Evolutionary conservation across 768 basidiomycete species (phyloP), one percentile per base, ranked within the genome.

Genomic region (Phanerochaete sordida): DNA sequence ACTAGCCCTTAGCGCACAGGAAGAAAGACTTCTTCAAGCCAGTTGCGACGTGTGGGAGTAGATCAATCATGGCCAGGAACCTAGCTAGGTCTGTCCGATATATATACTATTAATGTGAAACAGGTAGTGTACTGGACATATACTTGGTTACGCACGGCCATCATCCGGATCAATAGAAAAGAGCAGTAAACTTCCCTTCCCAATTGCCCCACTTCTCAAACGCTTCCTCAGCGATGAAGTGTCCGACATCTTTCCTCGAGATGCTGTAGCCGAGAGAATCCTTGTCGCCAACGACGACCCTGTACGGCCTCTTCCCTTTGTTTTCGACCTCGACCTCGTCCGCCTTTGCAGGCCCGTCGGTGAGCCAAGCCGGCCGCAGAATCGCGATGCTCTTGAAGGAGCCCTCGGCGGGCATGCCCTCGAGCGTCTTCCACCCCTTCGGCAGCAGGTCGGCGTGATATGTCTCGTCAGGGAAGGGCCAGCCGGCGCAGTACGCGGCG

Each of bases 181-280:
- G 73, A 52, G 69, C 75, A 5, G 84, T 72, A 19, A 75, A 66
- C 67, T 83, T 84, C 23, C 81, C 80, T 61, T 76, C 71, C 75
- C 76, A 85, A 54, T 82, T 74, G 7, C 76, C 67, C 88, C 87
- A 86, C 21, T 77, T 67, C 52, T 73, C 72, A 46, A 74, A 39
- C 21, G 79, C 64, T 0, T 71, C 75, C 50, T 86, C 79, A 3
- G 77, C 80, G 15, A 89, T 66, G 69, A 88, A 88, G 73, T 88
- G 85, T 0, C 82, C 84, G 1, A 86, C 84, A 66, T 90, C 87
- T 64, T 74, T 76, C 65, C 87, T 77, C 37, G 86, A 85, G 3
- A 90, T 67, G n/a, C 79, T 80, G 66, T 77, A 88, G 3, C 74
- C 74, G 13, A 69, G 59, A 2, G 33, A 4, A 8, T 28, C 50